Evolutionary conservation across 495 filamentous ascomycete genomes (phyloP), one percentile per base, ranked within the genome.

Genomic region (Filosporella fistucella): DNA sequence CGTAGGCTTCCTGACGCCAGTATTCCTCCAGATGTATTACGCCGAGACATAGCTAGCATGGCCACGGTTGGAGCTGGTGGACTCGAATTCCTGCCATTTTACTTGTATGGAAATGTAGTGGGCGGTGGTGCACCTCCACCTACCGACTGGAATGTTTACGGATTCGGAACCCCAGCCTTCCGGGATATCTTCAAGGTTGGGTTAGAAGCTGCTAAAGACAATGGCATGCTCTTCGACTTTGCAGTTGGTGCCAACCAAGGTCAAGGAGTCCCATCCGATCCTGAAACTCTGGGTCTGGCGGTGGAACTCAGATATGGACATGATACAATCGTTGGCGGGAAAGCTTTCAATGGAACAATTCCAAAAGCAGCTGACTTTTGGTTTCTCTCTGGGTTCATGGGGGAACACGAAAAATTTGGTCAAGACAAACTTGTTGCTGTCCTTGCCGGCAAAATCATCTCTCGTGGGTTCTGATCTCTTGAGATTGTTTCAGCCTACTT

Each of bases 241-340:
- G 53, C 71, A 0, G 21, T 77, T 9, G 74, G 75, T 4, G 65
- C 75, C 0, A 71, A 70, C 52, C 66, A 70, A 47, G 74, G 68
- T 6, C 61, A 67, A 32, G 74, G 75, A 34, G 70, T 76, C n/a
- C 75, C 75, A 6, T n/a, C n/a, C n/a, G n/a, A n/a, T n/a, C 42
- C 49, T 24, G 22, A 43, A 41, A 42, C 22, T 23, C 33, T 26
- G 28, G 21, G 42, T 41, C 22, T 23, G n/a, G n/a, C n/a, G n/a
- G n/a, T n/a, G n/a, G n/a, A n/a, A n/a, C n/a, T n/a, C n/a, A n/a
- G n/a, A n/a, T n/a, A n/a, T n/a, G n/a, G n/a, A n/a, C n/a, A n/a
- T n/a, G n/a, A n/a, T n/a, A n/a, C n/a, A n/a, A n/a, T 11, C 40
- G 16, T 11, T 30, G 22, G 40, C 22, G 38, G 38, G 16, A n/a